Base-by-base conservation (phyloP, 2,329 filamentous ascomycete genomes). In the Paramyrothecium roridum region DNA sequence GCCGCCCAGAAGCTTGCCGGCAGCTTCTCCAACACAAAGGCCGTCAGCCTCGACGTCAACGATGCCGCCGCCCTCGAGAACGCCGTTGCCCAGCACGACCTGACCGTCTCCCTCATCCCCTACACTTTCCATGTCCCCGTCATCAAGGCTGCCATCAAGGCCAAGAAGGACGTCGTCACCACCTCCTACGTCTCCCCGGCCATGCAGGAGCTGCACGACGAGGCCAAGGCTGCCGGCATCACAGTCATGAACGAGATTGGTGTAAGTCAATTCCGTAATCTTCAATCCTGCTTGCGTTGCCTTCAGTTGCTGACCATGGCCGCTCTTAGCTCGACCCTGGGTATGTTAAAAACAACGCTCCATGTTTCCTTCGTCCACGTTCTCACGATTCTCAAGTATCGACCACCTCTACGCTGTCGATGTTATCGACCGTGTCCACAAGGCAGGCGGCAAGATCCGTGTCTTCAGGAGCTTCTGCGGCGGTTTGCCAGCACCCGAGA, bases 211-310 rank as follows among this genome's bases (percentile, higher is more conserved):
- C 85, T 98, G 52, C 89, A 97, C 67, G 80, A 86, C 65, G 79
- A 88, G 65, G 86, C 83, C 72, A 96, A 96, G 82, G 89, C 88
- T 60, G 93, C 93, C 19, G 93, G 92, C 58, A 97, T 97, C 70
- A 96, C 91, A 12, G 93, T 97, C 70, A 93, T 97, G 89, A 97
- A 98, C 77, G 93, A 98, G 83, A 96, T 96, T 69, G 91, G 91
- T 48, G 40, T 22, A 48, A 22, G 26, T 30, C 26, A 30, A 30
- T 30, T 10, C 26, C 10, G 26, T 6, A 30, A 10, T 10, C 10
- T 4, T 10, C 26, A 30, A 4, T 10, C 26, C 4, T 30, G 4
- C 26, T 30, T 10, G 4, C 6, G 4, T 30, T 30, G 10, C 6
- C 10, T 30, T 30, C 10, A 10, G 26, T 30, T 30, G 26, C 26